A percentile compares a stretch with the other conserved stretches of the same genome.
Evolutionary conservation across 1,139 yeast species (phyloP).

Genomic region (Scheffersomyces quercinus): DNA sequence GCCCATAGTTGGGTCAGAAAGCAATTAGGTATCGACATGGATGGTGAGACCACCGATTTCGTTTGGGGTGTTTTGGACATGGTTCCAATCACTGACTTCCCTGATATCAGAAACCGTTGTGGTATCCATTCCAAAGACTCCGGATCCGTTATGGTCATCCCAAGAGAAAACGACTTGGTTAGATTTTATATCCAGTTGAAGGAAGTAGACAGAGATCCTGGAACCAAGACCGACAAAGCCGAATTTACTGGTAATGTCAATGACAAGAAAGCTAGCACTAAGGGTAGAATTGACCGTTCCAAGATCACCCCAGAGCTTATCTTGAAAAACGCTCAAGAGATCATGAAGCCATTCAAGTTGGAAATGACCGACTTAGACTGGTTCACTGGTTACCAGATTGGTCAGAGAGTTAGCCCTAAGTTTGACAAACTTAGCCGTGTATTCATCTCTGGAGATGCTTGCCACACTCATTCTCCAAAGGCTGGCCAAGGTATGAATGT

Average conservation of each 20-base stretch:
- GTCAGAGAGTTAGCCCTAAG: slow-evolving; percentile 32
- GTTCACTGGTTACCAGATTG: slow-evolving; percentile 39
- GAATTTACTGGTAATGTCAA: slow-evolving; percentile 8
- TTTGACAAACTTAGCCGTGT: slow-evolving; percentile 23
- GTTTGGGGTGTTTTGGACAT: slow-evolving; percentile 41
- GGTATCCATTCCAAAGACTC: slow-evolving; percentile 32
- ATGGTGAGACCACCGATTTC: slow-evolving; percentile 36
- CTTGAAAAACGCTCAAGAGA: slow-evolving; percentile 26
- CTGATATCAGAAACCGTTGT: slow-evolving; percentile 33
- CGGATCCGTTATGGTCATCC: slow-evolving; percentile 36
- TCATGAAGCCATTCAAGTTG: slow-evolving; percentile 28
- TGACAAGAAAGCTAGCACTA: slow-evolving; percentile 8
- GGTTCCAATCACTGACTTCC: slow-evolving; percentile 35
- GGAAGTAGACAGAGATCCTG: slow-evolving; percentile 24
- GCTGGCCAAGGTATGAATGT: slow-evolving; percentile 44
- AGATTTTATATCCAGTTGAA: slow-evolving; percentile 24
- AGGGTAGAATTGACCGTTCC: slow-evolving; percentile 27
- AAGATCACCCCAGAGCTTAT: slow-evolving; percentile 27
- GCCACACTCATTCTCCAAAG: slow-evolving; percentile 40
- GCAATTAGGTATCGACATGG: slow-evolving; percentile 18
- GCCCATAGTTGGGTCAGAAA: slow-evolving; percentile 39
- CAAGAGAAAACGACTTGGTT: slow-evolving; percentile 33
- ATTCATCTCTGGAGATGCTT: slow-evolving; percentile 40
- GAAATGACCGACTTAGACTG: slow-evolving; percentile 27
- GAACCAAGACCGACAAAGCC: slow-evolving; percentile 4